Evolutionary conservation across 1,139 yeast genomes (phyloP), one percentile per base, ranked within the genome.

Genomic region (Arxiozyma heterogenica): DNA sequence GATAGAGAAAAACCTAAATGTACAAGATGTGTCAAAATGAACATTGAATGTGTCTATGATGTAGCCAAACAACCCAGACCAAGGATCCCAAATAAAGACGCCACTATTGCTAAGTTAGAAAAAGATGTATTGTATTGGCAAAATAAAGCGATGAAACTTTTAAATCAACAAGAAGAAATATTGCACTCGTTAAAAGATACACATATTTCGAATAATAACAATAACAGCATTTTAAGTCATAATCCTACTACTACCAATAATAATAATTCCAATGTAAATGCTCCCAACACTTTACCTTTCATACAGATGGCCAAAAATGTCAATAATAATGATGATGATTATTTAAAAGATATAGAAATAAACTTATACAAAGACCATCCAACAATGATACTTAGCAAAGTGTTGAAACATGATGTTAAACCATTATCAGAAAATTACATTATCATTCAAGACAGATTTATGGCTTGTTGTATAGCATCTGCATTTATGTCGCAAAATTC

Each of bases 61-160:
- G 62, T 64, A 1, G 65, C 64, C 21, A 59, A 57, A 34, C 71
- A 68, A 55, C 50, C 58, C 17, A 65, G 66, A 34, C 72, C 72
- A 12, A 63, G 63, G 49, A 66, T 63, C 47, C 70, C 71, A 4
- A 67, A 65, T 51, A 68, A 68, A 55, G 70, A 67, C 54, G 70
- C 71, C 4, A 59, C 64, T 11, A 67, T 68, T 44, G 56, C 68
- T 22, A 59, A 70, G 49, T 52, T 68, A 45, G 61, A 64, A 20
- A 61, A 59, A 9, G 71, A 68, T 52, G 59, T 66, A 4, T 59
- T 57, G 1, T 68, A 64, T 50, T 67, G 69, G 66, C 65, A 61
- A 52, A 55, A 55, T 17, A 61, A 56, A 52, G 54, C 58, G 3
- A 53, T 57, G 55, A 55, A 52, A 43, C 38, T 55, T 20, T 27